A percentile compares a stretch with the other conserved stretches of the same genome.
These are phyloP conservation scores for Heimioporus punctisporus DNA, from an alignment of 1,284 basidiomycete species.

Conservation along the genomic window DNA sequence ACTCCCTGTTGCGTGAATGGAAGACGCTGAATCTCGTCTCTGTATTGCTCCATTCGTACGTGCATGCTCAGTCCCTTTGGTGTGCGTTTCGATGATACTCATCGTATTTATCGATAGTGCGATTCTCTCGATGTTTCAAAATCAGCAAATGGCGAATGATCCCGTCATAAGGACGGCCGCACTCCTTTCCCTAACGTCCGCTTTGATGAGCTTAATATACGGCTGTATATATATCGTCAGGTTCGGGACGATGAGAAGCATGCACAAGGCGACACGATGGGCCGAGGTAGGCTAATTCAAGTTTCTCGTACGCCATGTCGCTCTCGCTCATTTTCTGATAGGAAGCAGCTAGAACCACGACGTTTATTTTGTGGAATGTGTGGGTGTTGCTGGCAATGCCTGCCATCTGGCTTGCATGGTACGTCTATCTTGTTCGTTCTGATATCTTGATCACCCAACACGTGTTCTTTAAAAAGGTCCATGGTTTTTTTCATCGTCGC, in stretches of 20 bases:
- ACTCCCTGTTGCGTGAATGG: conserved; percentile 72
- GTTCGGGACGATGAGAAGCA: conserved; percentile 78
- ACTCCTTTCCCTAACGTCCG: conserved; percentile 66
- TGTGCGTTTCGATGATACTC: background rate
- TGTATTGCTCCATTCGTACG: conserved; percentile 69
- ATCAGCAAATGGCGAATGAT: conserved; percentile 56
- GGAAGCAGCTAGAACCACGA: conserved; percentile 69
- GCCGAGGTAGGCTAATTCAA: conserved; percentile 54
- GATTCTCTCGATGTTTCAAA: conserved; percentile 77
- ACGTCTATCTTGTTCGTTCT: no score
- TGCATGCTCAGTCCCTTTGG: conserved; percentile 11
- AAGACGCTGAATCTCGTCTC: conserved; percentile 79
- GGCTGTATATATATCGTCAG: conserved; percentile 79
- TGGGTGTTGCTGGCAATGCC: conserved; percentile 81
- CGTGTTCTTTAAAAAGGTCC: conserved; percentile 50
- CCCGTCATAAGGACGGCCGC: conserved; percentile 69
- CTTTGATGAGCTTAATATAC: conserved; percentile 73
- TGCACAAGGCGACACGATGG: conserved; percentile 76
- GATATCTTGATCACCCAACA: no score
- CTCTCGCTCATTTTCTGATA: conserved; percentile 23
- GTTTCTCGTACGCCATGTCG: background rate
- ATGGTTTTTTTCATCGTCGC: conserved; percentile 69
- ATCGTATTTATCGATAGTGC: conserved; percentile 44
- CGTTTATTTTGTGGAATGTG: conserved; percentile 76
- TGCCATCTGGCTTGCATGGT: conserved; percentile 76